phyloP scores from a whole-genome alignment of 306 rosid genomes.

The Cucurbita argyrosperma region DNA sequence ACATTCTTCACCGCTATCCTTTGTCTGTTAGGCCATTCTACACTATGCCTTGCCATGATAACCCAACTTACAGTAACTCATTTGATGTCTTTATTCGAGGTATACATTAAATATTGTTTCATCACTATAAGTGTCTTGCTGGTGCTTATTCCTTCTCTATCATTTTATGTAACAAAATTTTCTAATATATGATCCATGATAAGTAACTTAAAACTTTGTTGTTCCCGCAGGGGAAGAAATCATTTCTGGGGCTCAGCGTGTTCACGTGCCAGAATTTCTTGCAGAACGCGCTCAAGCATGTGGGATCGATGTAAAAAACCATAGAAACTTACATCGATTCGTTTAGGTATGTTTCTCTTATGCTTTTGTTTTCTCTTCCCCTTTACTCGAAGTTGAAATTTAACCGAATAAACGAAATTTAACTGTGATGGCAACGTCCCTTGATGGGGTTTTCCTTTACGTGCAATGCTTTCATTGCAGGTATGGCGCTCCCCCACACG shows the following conservation, averaged over 20 bases:
- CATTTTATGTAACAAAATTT: not conserved
- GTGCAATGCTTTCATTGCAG: conserved; percentile 18
- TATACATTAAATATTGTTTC: conserved; percentile 12
- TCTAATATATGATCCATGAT: not conserved
- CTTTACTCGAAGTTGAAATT: not conserved
- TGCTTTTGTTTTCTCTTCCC: not conserved
- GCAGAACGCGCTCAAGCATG: conserved; percentile 60
- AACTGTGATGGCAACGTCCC: not conserved
- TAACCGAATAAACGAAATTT: not conserved
- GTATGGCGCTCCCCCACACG: conserved; percentile 86
- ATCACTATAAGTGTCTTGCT: not conserved
- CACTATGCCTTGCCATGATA: conserved; percentile 88
- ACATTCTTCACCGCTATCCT: conserved; percentile 81
- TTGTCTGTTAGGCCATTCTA: conserved; percentile 84
- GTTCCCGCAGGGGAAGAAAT: conserved; percentile 67
- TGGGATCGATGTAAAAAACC: conserved; percentile 60
- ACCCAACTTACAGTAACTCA: conserved; percentile 63
- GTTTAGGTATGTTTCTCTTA: conserved; percentile 43
- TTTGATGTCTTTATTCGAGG: conserved; percentile 96
- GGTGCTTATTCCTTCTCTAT: not conserved
- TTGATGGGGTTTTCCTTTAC: not conserved
- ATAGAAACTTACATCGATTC: conserved; percentile 70
- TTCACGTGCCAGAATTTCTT: conserved; percentile 64
- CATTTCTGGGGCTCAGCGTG: conserved; percentile 93
- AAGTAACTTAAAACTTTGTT: not conserved